These are phyloP conservation scores for Amanita pallidorosea DNA, from an alignment of 768 basidiomycete genomes.

Conservation along the genomic window DNA sequence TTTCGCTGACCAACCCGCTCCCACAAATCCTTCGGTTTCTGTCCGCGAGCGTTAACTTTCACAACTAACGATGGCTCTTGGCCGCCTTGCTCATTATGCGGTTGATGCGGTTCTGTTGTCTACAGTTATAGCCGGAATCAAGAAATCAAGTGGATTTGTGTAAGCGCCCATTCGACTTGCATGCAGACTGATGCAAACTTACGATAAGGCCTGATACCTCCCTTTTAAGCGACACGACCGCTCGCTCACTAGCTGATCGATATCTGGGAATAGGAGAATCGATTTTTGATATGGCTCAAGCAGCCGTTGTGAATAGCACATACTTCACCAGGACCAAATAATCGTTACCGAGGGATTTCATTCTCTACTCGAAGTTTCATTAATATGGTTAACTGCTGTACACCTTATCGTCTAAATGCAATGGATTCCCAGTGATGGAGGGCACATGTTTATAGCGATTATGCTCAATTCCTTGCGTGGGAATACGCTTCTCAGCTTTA, in stretches of 20 bases:
- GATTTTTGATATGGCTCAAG: constrained; percentile 78
- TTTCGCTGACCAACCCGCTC: no score
- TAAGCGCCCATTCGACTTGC: constrained; percentile 31
- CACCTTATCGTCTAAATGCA: no score
- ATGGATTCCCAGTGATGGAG: no score
- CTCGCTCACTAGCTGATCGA: constrained; percentile 66
- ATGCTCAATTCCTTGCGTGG: not conserved
- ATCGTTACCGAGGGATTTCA: not conserved
- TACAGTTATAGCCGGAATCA: constrained; percentile 84
- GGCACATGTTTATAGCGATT: no score
- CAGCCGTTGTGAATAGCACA: constrained; percentile 73
- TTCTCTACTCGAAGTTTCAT: not conserved
- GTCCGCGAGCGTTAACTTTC: no score
- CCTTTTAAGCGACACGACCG: constrained; percentile 65
- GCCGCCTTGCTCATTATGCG: constrained; percentile 72
- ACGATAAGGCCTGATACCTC: constrained; percentile 52
- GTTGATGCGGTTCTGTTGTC: constrained; percentile 80
- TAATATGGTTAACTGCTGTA: not conserved
- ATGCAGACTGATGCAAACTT: constrained; percentile 4
- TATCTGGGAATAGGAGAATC: constrained; percentile 85
- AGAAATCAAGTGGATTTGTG: constrained; percentile 84
- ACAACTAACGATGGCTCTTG: constrained; percentile 39
- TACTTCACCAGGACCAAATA: constrained; percentile 55
- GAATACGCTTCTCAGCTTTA: not conserved
- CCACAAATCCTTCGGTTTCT: no score